Evolutionary conservation across 495 filamentous ascomycete species (phyloP).

Genomic region (Pseudevernia furfuracea): DNA sequence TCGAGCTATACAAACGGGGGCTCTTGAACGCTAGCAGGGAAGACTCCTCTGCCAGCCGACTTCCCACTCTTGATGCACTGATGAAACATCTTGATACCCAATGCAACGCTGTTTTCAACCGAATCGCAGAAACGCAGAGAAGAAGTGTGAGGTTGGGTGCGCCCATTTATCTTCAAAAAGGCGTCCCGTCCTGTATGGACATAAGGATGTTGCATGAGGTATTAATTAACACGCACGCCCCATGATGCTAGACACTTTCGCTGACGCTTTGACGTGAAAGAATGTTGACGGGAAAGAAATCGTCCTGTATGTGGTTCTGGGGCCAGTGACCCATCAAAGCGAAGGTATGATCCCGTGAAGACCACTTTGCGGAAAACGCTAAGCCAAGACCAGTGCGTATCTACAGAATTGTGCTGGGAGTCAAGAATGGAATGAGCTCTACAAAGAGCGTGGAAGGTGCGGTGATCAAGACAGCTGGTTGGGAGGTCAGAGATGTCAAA

Average conservation of each 20-base stretch:
- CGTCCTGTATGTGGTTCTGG: constrained; percentile 31
- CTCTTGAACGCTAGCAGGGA: constrained; percentile 29
- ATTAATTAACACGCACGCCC: constrained; percentile 14
- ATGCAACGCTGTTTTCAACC: constrained; percentile 48
- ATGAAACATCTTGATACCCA: constrained; percentile 44
- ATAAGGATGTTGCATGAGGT: constrained; percentile 34
- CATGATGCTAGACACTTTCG: not conserved
- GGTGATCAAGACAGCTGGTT: constrained; percentile 37
- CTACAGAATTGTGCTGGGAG: constrained; percentile 42
- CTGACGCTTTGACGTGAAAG: constrained; percentile 6
- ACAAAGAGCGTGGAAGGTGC: constrained; percentile 37
- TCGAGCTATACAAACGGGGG: constrained; percentile 40
- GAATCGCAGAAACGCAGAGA: constrained; percentile 52
- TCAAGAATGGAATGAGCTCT: constrained; percentile 50
- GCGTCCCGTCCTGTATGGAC: constrained; percentile 27
- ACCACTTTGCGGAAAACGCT: not conserved
- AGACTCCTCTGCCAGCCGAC: constrained; percentile 29
- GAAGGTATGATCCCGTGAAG: constrained; percentile 15
- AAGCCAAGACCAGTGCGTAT: constrained; percentile 37
- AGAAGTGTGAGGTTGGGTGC: constrained; percentile 49
- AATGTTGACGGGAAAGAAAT: constrained; percentile 13
- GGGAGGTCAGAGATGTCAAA: constrained; percentile 45
- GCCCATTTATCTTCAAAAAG: constrained; percentile 36
- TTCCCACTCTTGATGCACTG: constrained; percentile 48
- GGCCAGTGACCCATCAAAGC: constrained; percentile 20